Conservation (phyloP, 1,284 basidiomycete species). For the Ceratobasidium sp. region DNA sequence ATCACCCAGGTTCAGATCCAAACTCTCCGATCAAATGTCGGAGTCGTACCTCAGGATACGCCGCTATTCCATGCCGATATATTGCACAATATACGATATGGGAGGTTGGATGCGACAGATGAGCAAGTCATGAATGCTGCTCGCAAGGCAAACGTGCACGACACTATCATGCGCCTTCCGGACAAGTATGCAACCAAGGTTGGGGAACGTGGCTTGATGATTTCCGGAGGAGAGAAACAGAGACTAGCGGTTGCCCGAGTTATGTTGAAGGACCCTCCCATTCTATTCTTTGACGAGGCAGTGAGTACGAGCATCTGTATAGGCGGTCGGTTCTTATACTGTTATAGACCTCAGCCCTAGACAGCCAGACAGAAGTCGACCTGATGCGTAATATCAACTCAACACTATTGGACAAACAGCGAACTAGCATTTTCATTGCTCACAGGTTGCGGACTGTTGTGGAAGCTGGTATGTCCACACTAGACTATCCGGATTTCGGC, state of each 20-base stretch:
- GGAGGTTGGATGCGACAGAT: slow-evolving; percentile 85
- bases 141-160: slow-evolving; percentile 85
- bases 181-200: slow-evolving; percentile 91
- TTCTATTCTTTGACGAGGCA: slow-evolving; percentile 98
- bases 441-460: slow-evolving; percentile 88
- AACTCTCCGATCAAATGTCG: slow-evolving; percentile 77
- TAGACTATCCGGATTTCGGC: slow-evolving; percentile 42
- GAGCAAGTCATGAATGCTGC: slow-evolving; percentile 87
- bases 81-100: slow-evolving; percentile 94
- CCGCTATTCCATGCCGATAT: slow-evolving; percentile 96
- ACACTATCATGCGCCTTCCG: slow-evolving; percentile 79
- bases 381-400: slow-evolving; percentile 94
- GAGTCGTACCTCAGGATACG: slow-evolving; percentile 97
- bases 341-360: slow-evolving; percentile 86
- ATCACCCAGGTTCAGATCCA: slow-evolving; percentile 76
- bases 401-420: slow-evolving; percentile 73
- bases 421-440: slow-evolving; percentile 96
- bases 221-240: slow-evolving; percentile 98
- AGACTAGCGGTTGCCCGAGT: slow-evolving; percentile 91
- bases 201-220: slow-evolving; percentile 96
- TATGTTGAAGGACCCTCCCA: slow-evolving; percentile 91
- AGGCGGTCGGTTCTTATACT: slow-evolving; percentile 9
- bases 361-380: slow-evolving; percentile 92
- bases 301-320: slow-evolving; percentile 56
- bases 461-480: slow-evolving; percentile 69